Evolutionary conservation across 306 rosid genomes (phyloP), one percentile per base, ranked within the genome.

Genomic region (Mucuna pruriens): DNA sequence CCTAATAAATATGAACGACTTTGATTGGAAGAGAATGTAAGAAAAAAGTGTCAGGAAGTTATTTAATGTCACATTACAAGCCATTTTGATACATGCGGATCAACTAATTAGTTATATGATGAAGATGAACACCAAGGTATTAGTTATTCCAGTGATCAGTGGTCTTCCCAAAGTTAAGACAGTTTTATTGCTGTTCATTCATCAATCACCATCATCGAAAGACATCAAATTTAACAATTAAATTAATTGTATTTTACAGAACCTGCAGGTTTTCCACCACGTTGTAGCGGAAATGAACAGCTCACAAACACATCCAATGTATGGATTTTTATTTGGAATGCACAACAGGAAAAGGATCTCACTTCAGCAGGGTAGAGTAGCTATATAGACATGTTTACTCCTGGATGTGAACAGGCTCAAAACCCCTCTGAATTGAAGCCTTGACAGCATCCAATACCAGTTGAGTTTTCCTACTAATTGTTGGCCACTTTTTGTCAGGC

Each of bases 401-500:
- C 40, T 49, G 66, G 26, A 92, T 42, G 61, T 85, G 88, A 57
- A 89, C 82, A 26, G 89, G 82, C 79, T 82, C 75, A 74, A 25
- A 90, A 12, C 94, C 95, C 54, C 36, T 83, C 10, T 84, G 83
- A 57, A 92, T 77, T 1, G 97, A 92, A 20, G 89, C 81, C 91
- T 88, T 92, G 42, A 92, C 95, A 6, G 92, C 90, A 74, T 92
- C 92, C 16, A 92, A 12, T 13, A 89, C 79, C 13, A 90, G 86
- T 71, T 91, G 96, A 13, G 97, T 93, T 82, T 91, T 93, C 86
- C 94, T 75, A 80, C 86, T 85, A 46, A 88, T 78, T 7, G 75
- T 81, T 42, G 92, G 90, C 97, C 97, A 92, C 75, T 91, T 85
- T 23, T 78, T 84, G 34, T 88, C 95, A 12, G 97, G 89, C 74